Base-by-base conservation (phyloP, 2,329 filamentous ascomycete genomes). In the Coniochaeta sp. region DNA sequence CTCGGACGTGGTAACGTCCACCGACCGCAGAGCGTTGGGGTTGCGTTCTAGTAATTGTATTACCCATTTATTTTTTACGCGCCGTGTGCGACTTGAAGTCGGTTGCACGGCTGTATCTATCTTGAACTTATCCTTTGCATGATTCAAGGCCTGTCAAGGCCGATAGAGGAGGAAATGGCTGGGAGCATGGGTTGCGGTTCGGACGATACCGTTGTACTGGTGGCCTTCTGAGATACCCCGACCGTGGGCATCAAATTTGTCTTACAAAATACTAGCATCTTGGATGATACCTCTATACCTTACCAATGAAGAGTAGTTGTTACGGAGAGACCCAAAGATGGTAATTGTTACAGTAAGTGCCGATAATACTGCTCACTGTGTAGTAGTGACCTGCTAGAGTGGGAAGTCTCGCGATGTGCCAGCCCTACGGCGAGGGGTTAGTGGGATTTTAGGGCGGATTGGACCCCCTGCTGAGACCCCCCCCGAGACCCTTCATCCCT, bases 11-110 rank as follows among this genome's bases (percentile, higher is more conserved):
- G 54, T 16, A 19, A 38, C 38, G 65, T 65, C n/a, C 70, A 68
- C 19, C 68, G 73, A 60, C 74, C 74, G 59, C 71, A 70, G 65
- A 78, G 75, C 62, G 78, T 81, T 22, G 79, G 79, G 8, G 74
- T 81, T 63, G 79, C 79, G 3, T 77, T 80, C 67, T 47, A 52
- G 47, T 68, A 60, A 63, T 43, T 52, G 57, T 59, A 36, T 59
- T 59, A 50, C 33, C 26, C 2, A 9, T 52, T 31, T 26, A 52
- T 3, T 2, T 36, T 52, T 31, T 26, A 52, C 3, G 47, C 26
- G 47, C 47, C 16, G 44, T 52, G 47, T 26, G 47, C 47, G 22
- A 52, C 26, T 6, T 52, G 14, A 24, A 28, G 9, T 2, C 17
- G n/a, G 16, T 52, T 31, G 47, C 47, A 52, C 14, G 47, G 31